Conservation (phyloP, 1,284 basidiomycete genomes). For the Cutaneotrichosporon sp. region DNA sequence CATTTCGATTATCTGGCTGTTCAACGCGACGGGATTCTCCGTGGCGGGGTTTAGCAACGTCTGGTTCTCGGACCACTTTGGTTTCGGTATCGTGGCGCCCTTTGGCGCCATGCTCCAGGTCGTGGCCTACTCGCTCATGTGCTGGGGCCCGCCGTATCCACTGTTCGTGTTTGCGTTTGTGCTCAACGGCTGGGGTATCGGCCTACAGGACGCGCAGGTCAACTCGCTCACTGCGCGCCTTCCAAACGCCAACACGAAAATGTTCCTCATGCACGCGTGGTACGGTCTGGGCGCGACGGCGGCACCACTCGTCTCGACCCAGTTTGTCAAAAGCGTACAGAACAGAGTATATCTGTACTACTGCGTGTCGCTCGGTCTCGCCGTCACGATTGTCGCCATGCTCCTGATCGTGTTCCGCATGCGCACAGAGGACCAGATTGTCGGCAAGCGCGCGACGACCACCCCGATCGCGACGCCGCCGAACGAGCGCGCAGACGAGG, state of each 20-base stretch:
- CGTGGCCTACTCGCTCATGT: conserved; percentile 55
- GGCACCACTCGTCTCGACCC: conserved; percentile 62
- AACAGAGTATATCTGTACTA: conserved; percentile 59
- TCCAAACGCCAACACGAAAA: conserved; percentile 49
- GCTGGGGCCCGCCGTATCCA: conserved; percentile 62
- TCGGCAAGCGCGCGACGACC: conserved; percentile 23
- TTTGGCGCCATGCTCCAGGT: conserved; percentile 40
- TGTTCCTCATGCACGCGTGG: conserved; percentile 60
- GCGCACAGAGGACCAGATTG: conserved; percentile 54
- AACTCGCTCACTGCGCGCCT: conserved; percentile 37
- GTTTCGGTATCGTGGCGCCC: conserved; percentile 54
- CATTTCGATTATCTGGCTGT: conserved; percentile 57
- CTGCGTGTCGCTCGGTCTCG: conserved; percentile 57
- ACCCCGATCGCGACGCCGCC: not conserved
- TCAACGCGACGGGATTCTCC: conserved; percentile 56
- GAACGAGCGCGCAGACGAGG: not conserved
- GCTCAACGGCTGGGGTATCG: conserved; percentile 60
- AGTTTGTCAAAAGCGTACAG: conserved; percentile 54
- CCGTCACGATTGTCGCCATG: conserved; percentile 51
- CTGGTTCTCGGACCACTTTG: conserved; percentile 53
- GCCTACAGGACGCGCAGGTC: conserved; percentile 51
- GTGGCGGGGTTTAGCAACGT: conserved; percentile 53
- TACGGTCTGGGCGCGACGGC: conserved; percentile 63
- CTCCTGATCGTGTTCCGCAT: conserved; percentile 56
- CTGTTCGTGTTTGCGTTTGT: conserved; percentile 59